Base-by-base conservation (phyloP, 352 stramenopile species). In the Phytophthora sp. region DNA sequence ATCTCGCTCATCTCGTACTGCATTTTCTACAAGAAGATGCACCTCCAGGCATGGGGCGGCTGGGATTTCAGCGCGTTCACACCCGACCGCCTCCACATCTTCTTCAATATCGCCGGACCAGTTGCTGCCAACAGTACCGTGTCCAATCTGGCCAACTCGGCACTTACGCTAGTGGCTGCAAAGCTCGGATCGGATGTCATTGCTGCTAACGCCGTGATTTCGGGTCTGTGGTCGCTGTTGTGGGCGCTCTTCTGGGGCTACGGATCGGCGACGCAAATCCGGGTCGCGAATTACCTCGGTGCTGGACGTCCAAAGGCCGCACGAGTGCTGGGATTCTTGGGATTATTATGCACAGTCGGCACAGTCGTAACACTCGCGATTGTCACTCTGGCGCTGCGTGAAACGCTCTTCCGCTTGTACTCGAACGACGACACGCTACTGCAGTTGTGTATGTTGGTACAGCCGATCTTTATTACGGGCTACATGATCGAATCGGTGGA, bases 161-260 rank as follows among this genome's bases (percentile, higher is more conserved):
- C 74, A 7, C 70, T 94, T 21, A 82, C 84, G 30, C 69, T 93
- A 26, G 78, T 94, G 13, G 86, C 86, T 8, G 84, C 83, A 2
- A 85, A 79, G 52, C 81, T 94, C 16, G 83, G 86, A 26, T 84
- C 83, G 6, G 77, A 94, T 51, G 77, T 92, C 23, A 90, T 94
- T 61, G 86, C 86, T 27, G 83, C 86, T 24, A 94, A 92, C 26
- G 83, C 84, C 7, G 77, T 93, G 18, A 85, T 91, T 47, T 88
- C 80, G 0, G 80, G 81, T 1, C 51, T 91, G 0, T 93, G 82
- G 82, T 80, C 74, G 3, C 53, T 93, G 31, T 53, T 91, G 0
- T 93, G 82, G 84, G 84, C 84, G 13, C 72, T 93, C 6, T 91
- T 93, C 64, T 94, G 83, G 83, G 85, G 85, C 39, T 94, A 80